Conservation (phyloP, 306 rosid genomes). For the Ceratonia siliqua region DNA sequence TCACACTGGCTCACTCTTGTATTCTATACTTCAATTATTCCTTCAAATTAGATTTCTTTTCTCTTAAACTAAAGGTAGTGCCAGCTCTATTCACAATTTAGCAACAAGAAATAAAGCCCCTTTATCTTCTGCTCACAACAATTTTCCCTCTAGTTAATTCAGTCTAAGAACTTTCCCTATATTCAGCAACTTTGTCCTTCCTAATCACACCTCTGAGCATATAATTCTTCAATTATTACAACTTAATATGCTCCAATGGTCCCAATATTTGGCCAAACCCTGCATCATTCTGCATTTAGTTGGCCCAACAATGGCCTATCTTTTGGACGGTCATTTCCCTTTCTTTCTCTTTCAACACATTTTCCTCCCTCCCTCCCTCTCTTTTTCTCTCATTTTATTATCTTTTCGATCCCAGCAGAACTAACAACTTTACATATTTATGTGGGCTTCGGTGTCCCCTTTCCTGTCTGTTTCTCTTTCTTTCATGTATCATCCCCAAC, state of each 20-base stretch:
- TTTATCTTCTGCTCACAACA: conserved; percentile 48
- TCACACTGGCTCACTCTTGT: conserved; percentile 49
- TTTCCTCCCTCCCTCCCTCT: conserved; percentile 10
- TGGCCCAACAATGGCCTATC: conserved; percentile 55
- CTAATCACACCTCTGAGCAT: conserved; percentile 55
- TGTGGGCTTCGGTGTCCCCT: conserved; percentile 50
- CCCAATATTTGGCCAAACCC: conserved; percentile 56
- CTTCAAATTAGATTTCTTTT: conserved; percentile 32
- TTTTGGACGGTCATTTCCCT: conserved; percentile 61
- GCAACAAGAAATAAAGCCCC: conserved; percentile 50
- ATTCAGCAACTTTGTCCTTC: conserved; percentile 57
- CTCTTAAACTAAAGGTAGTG: conserved; percentile 59
- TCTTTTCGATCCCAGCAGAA: conserved; percentile 40
- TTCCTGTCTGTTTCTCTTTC: conserved; percentile 18
- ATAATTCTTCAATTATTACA: conserved; percentile 70
- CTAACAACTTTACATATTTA: conserved; percentile 46
- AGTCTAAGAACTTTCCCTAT: conserved; percentile 40
- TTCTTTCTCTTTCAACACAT: conserved; percentile 44
- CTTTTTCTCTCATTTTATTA: neutral
- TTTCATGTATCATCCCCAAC: conserved; percentile 61
- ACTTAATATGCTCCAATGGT: conserved; percentile 53
- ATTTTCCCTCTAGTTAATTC: conserved; percentile 34
- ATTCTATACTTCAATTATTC: conserved; percentile 66
- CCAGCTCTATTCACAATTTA: conserved; percentile 78
- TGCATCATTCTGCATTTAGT: conserved; percentile 73